phyloP scores from a whole-genome alignment of 805 yeast genomes.

The Barnettozyma siamensis region DNA sequence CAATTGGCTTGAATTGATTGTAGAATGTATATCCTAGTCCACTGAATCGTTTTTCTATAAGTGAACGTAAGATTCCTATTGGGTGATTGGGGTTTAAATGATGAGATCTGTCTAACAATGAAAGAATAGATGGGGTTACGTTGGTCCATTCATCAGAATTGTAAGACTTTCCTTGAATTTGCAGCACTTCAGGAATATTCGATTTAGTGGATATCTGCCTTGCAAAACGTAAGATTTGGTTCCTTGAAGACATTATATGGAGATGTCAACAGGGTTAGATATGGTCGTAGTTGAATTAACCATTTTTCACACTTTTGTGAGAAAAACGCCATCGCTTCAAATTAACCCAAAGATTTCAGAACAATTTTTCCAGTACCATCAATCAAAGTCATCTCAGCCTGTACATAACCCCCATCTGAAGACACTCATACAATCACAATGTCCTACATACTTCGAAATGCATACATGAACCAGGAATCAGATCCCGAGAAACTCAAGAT shows the following conservation, averaged over 20 bases:
- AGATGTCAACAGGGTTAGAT: too few species aligned
- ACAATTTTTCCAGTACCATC: too few species aligned
- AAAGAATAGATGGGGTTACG: conserved; percentile 67
- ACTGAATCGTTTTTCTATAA: conserved; percentile 64
- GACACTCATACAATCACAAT: conserved; percentile 28
- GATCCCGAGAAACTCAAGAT: conserved; percentile 54
- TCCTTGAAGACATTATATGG: neutral
- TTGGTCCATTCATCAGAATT: conserved; percentile 78
- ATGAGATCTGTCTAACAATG: conserved; percentile 63
- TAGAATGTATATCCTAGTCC: conserved; percentile 71
- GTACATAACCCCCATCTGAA: too few species aligned
- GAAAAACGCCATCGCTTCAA: too few species aligned
- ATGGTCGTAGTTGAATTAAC: too few species aligned
- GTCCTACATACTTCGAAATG: conserved; percentile 53
- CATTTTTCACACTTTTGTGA: too few species aligned
- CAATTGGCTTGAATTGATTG: conserved; percentile 78
- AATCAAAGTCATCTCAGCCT: too few species aligned
- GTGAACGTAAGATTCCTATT: conserved; percentile 71
- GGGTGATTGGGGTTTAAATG: conserved; percentile 80
- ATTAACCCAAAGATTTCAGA: too few species aligned
- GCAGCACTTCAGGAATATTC: conserved; percentile 26
- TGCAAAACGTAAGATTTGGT: neutral
- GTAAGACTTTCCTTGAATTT: conserved; percentile 46
- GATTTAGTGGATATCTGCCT: conserved; percentile 6
- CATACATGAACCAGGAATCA: conserved; percentile 44